phyloP scores from a whole-genome alignment of 2,329 filamentous ascomycete genomes.

The Tolypocladium capitatum region DNA sequence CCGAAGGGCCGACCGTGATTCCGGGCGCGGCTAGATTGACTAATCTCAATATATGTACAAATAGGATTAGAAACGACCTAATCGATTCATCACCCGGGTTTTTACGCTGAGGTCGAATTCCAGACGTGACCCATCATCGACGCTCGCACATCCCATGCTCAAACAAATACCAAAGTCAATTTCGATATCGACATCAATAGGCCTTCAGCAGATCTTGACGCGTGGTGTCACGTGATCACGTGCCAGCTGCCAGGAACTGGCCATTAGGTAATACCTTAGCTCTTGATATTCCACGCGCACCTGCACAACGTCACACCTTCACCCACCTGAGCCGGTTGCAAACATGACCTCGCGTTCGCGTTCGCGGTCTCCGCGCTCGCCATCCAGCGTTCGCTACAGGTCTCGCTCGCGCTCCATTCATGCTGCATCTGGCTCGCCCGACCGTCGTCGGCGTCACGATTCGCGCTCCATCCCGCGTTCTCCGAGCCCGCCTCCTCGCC shows the following conservation, averaged over 20 bases:
- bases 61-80: no score
- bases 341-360: conserved; percentile 15
- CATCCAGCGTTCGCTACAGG: conserved; percentile 18
- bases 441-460: conserved; percentile 16
- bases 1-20: no score
- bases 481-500: conserved; percentile 16
- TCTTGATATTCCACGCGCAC: not conserved
- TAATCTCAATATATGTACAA: no score
- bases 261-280: not conserved
- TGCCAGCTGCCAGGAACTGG: not conserved
- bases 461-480: conserved; percentile 21
- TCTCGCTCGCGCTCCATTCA: conserved; percentile 22
- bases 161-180: not conserved
- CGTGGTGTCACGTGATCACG: conserved; percentile 5
- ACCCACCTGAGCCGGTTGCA: not conserved
- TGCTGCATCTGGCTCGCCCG: conserved; percentile 18
- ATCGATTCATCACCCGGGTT: no score
- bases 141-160: no score
- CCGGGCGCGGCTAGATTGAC: no score
- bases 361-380: conserved; percentile 8
- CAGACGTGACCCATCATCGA: no score
- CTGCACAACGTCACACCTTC: not conserved
- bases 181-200: not conserved
- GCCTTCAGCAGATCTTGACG: not conserved
- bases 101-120: not conserved